Conservation (phyloP, 2,329 filamentous ascomycete species). For the Aspergillus fijiensis region DNA sequence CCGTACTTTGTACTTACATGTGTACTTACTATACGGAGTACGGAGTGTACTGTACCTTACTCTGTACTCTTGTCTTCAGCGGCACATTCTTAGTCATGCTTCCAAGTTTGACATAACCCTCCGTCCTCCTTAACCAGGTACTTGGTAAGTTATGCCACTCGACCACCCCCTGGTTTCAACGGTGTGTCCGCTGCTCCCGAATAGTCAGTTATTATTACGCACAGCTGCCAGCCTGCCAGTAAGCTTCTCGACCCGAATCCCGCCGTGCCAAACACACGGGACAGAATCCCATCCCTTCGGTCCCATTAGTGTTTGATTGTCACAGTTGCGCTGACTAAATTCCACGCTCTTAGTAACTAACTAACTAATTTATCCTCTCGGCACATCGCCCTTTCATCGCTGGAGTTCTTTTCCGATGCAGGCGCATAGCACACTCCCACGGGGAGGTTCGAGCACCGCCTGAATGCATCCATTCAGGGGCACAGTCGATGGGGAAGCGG, state of each 20-base stretch:
- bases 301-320: not conserved
- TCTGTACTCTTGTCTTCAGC: too few species aligned
- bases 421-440: not conserved
- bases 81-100: not conserved
- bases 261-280: slow-evolving; percentile 7
- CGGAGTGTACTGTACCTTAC: too few species aligned
- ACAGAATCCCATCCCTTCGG: not conserved
- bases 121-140: not conserved
- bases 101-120: not conserved
- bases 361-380: not conserved
- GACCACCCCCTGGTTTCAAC: not conserved
- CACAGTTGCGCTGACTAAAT: not conserved
- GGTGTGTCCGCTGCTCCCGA: not conserved
- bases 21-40: too few species aligned
- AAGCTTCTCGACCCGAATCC: not conserved
- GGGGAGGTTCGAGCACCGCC: not conserved
- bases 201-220: not conserved
- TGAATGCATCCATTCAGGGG: not conserved
- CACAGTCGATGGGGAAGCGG: not conserved
- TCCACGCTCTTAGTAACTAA: not conserved
- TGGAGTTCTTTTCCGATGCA: not conserved
- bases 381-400: not conserved
- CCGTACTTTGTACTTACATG: too few species aligned
- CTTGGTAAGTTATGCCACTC: not conserved
- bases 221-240: not conserved